Base-by-base conservation (phyloP, 169 alveolate species). In the Eimeria mitis region DNA sequence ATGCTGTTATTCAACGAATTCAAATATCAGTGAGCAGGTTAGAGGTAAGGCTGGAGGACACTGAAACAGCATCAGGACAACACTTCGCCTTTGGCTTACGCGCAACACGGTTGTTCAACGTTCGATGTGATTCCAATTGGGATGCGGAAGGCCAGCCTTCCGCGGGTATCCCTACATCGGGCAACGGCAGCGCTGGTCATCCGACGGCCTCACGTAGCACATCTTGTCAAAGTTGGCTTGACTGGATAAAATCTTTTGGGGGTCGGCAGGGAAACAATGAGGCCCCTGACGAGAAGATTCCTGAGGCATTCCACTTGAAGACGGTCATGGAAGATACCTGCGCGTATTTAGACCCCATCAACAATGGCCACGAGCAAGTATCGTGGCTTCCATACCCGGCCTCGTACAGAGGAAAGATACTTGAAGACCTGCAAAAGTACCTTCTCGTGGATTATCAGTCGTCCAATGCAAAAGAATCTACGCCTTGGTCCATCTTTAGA, bases 321-420 rank as follows among this genome's bases (percentile, higher is more conserved):
- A 87, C 92, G 34, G 81, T 87, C 47, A 40, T 87, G 42, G 92
- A 87, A 42, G 81, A 21, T 7, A 65, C 92, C 0, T 87, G 75
- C 42, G 7, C 63, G 23, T 87, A 87, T 49, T 47, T 87, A 34
- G 92, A 87, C 44, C 81, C 92, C 16, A n/a, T 87, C 68, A 87
- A 87, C 52, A 49, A 65, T 56, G 65, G 81, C 31, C 61, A 87
- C 68, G 75, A 63, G 31, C 76, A 83, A n/a, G 81, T 49, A 14
- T 63, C 92, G 65, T 87, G 92, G 92, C 42, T 87, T n/a, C 92
- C 92, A 28, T 87, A 63, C 83, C 83, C 92, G 23, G 92, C 92
- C 11, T n/a, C 56, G 44, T 87, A 61, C 71, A 87, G 92, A 63
- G 92, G 7, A 21, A 2, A n/a, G 83, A 87, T 87, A 28, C 47